Evolutionary conservation across 768 basidiomycete genomes (phyloP), one percentile per base, ranked within the genome.

Genomic region (Strobilomyces confusus): DNA sequence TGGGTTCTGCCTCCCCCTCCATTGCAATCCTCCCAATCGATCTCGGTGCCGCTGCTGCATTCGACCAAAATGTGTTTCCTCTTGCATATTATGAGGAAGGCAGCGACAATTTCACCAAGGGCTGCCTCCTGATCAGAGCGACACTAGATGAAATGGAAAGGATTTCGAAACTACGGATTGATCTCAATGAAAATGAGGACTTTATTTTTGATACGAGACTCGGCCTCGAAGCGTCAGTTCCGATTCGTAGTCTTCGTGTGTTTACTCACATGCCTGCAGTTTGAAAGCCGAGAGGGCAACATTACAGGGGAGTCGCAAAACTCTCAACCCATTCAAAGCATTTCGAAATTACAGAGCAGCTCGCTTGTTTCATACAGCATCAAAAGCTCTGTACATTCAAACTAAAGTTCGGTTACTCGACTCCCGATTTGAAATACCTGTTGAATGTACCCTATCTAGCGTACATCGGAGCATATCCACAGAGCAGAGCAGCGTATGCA

Each of bases 401-500:
- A 47, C 46, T 15, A 47, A 25, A 12, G 23, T 36, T 12, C 20
- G 9, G 22, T 23, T 19, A 7, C 8, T 2, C 11, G 23, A 15
- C 30, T 1, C 9, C 11, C 5, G 9, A 0, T 23, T 7, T 22
- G 12, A 11, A 37, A 9, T n/a, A 9, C 23, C 22, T 37, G n/a
- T 6, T 42, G 12, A 15, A 14, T 42, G 4, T 20, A 4, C 14
- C n/a, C 3, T 12, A 9, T 12, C 14, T 3, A 44, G 44, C 1
- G 19, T 0, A 55, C 54, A 12, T 58, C 57, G 2, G 57, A 55
- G 32, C 23, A 32, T 9, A 58, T 58, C 2, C 47, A 58, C 41
- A 49, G 50, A 22, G 19, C 30, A 6, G 15, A 48, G 5, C 15
- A 15, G 4, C 26, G 9, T 9, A 3, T 57, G 13, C 45, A 11